A percentile compares a stretch with the other conserved stretches of the same genome.
Evolutionary conservation across 345 rosid genomes (phyloP).

Genomic region (Salix udensis): DNA sequence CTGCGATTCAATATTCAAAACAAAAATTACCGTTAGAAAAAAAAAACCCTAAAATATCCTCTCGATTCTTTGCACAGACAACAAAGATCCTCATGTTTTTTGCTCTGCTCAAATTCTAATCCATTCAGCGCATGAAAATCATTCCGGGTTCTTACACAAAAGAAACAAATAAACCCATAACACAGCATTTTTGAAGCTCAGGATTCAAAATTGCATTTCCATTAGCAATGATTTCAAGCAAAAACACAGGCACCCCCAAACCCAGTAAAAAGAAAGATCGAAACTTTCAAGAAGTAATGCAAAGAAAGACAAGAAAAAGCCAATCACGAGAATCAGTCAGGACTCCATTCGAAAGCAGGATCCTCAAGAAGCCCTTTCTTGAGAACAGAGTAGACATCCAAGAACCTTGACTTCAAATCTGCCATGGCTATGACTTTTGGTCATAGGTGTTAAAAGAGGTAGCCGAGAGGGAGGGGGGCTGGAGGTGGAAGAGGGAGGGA

Average conservation of each 20-base stretch:
- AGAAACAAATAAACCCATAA: not conserved
- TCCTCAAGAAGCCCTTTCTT: constrained; percentile 75
- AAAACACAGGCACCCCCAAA: not conserved
- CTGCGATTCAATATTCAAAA: too few species aligned
- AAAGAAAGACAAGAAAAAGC: constrained; percentile 16
- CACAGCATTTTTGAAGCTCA: not conserved
- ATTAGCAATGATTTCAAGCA: constrained; percentile 7
- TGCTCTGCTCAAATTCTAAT: not conserved
- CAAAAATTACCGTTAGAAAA: too few species aligned
- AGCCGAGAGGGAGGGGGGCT: too few species aligned
- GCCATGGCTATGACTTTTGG: constrained; percentile 37
- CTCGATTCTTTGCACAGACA: not conserved
- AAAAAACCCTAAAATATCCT: too few species aligned
- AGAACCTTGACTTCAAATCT: constrained; percentile 67
- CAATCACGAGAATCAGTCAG: constrained; percentile 73
- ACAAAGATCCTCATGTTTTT: not conserved
- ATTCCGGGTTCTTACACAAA: not conserved
- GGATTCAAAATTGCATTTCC: not conserved
- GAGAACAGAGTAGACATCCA: constrained; percentile 48
- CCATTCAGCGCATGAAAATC: not conserved
- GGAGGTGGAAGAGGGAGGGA: too few species aligned
- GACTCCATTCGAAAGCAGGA: constrained; percentile 75
- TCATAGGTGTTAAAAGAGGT: not conserved
- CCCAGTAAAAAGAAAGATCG: not conserved
- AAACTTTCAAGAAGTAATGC: not conserved